A percentile compares a stretch with the other conserved stretches of the same genome.
phyloP scores from a whole-genome alignment of 2,329 filamentous ascomycete genomes.

The Plectosphaerella cucumerina region DNA sequence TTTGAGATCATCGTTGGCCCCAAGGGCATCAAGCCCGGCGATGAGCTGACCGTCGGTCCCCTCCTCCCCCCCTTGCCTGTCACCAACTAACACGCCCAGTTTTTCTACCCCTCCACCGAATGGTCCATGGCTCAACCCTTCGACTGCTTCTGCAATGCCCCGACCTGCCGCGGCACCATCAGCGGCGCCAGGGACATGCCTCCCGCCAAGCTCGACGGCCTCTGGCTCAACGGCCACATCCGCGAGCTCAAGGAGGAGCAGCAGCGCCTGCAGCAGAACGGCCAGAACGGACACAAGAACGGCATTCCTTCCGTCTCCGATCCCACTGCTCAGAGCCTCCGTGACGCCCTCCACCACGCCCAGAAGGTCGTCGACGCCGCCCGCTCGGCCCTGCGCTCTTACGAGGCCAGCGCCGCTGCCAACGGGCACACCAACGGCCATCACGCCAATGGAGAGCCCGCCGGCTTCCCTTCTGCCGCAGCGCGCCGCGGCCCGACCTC shows the following conservation, averaged over 20 bases:
- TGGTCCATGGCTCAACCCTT: slow-evolving; percentile 73
- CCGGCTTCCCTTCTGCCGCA: slow-evolving; percentile 17
- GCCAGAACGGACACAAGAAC: background rate
- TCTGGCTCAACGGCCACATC: slow-evolving; percentile 62
- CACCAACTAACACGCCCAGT: slow-evolving; percentile 29
- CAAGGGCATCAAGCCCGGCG: slow-evolving; percentile 47
- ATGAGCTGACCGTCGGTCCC: slow-evolving; percentile 51
- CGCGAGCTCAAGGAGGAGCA: slow-evolving; percentile 45
- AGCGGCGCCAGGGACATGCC: slow-evolving; percentile 59
- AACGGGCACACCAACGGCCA: slow-evolving; percentile 17
- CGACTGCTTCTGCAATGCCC: slow-evolving; percentile 56
- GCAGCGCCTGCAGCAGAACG: background rate
- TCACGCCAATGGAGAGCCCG: slow-evolving; percentile 1
- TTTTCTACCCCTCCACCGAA: slow-evolving; percentile 74
- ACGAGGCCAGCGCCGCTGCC: slow-evolving; percentile 15
- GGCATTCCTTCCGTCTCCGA: slow-evolving; percentile 22
- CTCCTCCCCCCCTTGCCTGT: too few relatives aligned
- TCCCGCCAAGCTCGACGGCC: slow-evolving; percentile 45
- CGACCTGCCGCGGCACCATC: slow-evolving; percentile 58
- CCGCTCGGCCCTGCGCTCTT: slow-evolving; percentile 35
- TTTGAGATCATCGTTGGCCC: slow-evolving; percentile 55
- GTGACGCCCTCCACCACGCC: slow-evolving; percentile 37
- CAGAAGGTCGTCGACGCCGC: slow-evolving; percentile 44
- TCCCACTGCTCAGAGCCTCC: slow-evolving; percentile 36
- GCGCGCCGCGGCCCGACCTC: slow-evolving; percentile 43